Conservation (phyloP, 1,284 basidiomycete genomes). For the Melampsora larici-populina region DNA sequence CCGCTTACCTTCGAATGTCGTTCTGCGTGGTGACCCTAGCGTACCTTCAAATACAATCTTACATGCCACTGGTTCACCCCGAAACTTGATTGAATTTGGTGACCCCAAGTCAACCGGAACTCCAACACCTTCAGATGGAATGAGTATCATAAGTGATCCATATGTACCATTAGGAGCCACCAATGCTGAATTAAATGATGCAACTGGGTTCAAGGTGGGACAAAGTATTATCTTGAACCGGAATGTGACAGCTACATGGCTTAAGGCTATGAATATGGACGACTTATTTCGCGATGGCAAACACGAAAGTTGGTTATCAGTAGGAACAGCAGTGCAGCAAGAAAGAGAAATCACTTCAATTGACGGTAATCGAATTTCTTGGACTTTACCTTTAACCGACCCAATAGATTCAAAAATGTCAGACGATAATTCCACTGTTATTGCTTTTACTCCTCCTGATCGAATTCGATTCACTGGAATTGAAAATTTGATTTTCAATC, state of each 20-base stretch:
- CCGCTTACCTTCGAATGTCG: constrained; percentile 22
- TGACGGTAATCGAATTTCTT: constrained; percentile 14
- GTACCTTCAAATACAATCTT: constrained; percentile 31
- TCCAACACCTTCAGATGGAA: constrained; percentile 11
- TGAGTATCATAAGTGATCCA: constrained; percentile 12
- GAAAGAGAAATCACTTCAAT: constrained; percentile 34
- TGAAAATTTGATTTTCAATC: constrained; percentile 28
- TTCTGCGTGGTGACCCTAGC: constrained; percentile 26
- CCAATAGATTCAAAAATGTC: constrained; percentile 21
- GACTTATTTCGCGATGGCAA: constrained; percentile 18
- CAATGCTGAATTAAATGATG: constrained; percentile 20
- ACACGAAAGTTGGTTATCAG: constrained; percentile 19
- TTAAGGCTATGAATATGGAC: constrained; percentile 33
- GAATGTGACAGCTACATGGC: constrained; percentile 31
- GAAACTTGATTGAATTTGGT: constrained; percentile 33
- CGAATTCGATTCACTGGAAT: constrained; percentile 24
- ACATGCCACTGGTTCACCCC: constrained; percentile 24
- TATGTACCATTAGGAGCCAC: constrained; percentile 27
- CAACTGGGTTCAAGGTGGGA: constrained; percentile 17
- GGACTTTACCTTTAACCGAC: constrained; percentile 37
- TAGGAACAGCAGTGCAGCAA: constrained; percentile 26
- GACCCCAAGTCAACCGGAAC: constrained; percentile 12
- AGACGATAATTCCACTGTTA: constrained; percentile 12
- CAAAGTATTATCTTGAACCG: constrained; percentile 35
- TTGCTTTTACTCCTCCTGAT: constrained; percentile 21